These are phyloP conservation scores for Stipa capillata DNA, from an alignment of 176 grass and related monocot genomes.

Conservation along the genomic window DNA sequence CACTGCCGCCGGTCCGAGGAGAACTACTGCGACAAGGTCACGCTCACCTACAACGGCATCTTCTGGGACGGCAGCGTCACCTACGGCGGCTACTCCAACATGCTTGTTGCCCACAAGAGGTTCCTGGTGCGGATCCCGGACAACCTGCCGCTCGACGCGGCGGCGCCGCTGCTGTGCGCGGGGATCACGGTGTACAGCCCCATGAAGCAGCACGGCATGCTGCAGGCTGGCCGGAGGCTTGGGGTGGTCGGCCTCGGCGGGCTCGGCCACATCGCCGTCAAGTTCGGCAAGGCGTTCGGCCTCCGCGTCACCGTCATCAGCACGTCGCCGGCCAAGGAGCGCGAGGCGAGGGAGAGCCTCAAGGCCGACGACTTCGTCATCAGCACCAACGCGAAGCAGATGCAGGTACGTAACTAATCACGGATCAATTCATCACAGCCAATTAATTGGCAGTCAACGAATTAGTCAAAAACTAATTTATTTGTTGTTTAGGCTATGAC, in stretches of 20 bases:
- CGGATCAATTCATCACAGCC: neutral
- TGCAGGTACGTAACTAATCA: conserved; percentile 28
- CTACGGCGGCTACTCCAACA: conserved; percentile 78
- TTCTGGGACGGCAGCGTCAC: conserved; percentile 85
- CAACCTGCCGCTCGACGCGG: conserved; percentile 43
- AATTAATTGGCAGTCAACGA: neutral
- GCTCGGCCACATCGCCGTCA: conserved; percentile 61
- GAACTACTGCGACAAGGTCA: conserved; percentile 78
- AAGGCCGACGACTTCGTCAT: conserved; percentile 51
- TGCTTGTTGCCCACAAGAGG: conserved; percentile 60
- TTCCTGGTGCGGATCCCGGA: conserved; percentile 60
- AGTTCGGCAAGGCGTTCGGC: conserved; percentile 73
- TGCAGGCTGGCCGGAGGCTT: conserved; percentile 33
- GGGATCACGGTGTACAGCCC: conserved; percentile 74
- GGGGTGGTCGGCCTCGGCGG: conserved; percentile 66
- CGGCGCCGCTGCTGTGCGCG: conserved; percentile 54
- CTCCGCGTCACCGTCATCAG: conserved; percentile 54
- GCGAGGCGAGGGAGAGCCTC: conserved; percentile 49
- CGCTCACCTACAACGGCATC: conserved; percentile 80
- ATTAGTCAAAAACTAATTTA: neutral
- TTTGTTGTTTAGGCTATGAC: neutral
- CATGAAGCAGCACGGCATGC: conserved; percentile 71
- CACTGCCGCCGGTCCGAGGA: conserved; percentile 64
- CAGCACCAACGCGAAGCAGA: conserved; percentile 44
- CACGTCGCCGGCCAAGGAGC: conserved; percentile 65